phyloP scores from a whole-genome alignment of 805 yeast species.

The Kodamaea restingae region DNA sequence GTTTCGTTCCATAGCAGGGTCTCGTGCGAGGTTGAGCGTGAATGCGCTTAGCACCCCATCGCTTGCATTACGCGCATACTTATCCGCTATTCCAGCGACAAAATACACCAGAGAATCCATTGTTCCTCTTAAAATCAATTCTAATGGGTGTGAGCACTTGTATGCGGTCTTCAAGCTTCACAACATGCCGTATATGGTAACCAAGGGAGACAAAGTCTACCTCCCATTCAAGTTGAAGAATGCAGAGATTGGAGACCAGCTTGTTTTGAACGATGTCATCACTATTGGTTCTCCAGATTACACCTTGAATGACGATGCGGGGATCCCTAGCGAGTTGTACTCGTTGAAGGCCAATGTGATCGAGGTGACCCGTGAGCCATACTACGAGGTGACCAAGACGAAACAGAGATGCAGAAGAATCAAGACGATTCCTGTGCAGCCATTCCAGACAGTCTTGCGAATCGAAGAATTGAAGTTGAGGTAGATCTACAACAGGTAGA shows the following conservation, averaged over 20 bases:
- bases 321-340: slow-evolving; percentile 47
- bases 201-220: slow-evolving; percentile 81
- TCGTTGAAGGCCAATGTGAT: slow-evolving; percentile 70
- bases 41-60: slow-evolving; percentile 3
- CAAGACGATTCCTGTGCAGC: slow-evolving; percentile 69
- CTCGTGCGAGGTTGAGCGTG: background rate
- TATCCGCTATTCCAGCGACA: background rate
- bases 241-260: slow-evolving; percentile 79
- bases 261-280: slow-evolving; percentile 68
- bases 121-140: slow-evolving; percentile 61
- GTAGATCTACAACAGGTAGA: slow-evolving; percentile 1
- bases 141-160: slow-evolving; percentile 48
- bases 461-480: slow-evolving; percentile 67
- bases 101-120: slow-evolving; percentile 35
- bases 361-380: slow-evolving; percentile 82
- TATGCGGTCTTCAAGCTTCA: slow-evolving; percentile 83
- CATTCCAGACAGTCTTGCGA: slow-evolving; percentile 71
- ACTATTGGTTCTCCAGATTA: slow-evolving; percentile 83
- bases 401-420: slow-evolving; percentile 78
- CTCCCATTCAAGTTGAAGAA: slow-evolving; percentile 75
- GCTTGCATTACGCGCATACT: background rate
- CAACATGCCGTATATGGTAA: slow-evolving; percentile 80
- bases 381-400: slow-evolving; percentile 51
- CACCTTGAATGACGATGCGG: slow-evolving; percentile 49
- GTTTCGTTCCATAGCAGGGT: background rate